phyloP scores from a whole-genome alignment of 75 land plant genomes.

The Sequoiadendron giganteum region DNA sequence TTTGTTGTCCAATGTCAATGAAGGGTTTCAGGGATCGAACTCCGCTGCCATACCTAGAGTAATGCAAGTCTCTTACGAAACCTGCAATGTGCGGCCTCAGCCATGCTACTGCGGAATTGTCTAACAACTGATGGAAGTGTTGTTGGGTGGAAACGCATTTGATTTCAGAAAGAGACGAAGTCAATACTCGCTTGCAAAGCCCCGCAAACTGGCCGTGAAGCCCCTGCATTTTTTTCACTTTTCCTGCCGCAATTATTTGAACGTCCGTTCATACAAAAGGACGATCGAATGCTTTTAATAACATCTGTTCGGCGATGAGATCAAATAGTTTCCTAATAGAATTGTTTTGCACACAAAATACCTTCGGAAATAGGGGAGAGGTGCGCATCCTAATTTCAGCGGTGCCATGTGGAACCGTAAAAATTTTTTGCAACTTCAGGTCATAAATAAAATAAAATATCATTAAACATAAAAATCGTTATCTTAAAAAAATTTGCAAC shows the following conservation, averaged over 20 bases:
- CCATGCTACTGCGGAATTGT: background rate
- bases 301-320: no score
- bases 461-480: no score
- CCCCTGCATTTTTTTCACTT: background rate
- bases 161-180: background rate
- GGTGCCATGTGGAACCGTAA: no score
- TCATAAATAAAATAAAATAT: no score
- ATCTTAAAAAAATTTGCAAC: no score
- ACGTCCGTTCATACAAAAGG: no score
- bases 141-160: background rate
- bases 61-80: background rate
- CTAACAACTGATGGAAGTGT: background rate
- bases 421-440: no score
- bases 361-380: no score
- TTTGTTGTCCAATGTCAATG: constrained; percentile 10
- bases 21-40: background rate
- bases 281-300: no score
- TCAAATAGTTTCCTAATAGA: no score
- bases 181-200: background rate
- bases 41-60: background rate
- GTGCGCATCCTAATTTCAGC: no score
- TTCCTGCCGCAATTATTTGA: background rate
- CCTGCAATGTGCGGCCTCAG: background rate
- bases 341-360: no score
- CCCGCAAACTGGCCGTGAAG: background rate